Evolutionary conservation across 176 grass and related monocot genomes (phyloP).

Genomic region (Ensete glaucum): DNA sequence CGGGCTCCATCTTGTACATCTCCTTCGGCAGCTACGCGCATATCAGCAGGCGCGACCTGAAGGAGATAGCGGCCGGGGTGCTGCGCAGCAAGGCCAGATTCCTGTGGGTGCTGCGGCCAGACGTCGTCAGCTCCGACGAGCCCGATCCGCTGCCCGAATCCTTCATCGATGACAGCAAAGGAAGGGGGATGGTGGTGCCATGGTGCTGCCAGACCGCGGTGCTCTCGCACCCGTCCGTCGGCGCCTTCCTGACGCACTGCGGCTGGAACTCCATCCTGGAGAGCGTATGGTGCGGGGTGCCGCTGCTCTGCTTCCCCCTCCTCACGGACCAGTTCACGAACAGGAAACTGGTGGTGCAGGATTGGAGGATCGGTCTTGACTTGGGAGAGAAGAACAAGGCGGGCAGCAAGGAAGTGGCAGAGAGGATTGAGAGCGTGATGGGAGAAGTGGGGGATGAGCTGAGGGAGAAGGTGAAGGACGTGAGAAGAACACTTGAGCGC

Average conservation of each 20-base stretch:
- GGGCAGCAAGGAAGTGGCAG: slow-evolving; percentile 23
- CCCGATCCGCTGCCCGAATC: slow-evolving; percentile 39
- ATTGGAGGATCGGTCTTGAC: slow-evolving; percentile 41
- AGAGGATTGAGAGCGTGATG: slow-evolving; percentile 32
- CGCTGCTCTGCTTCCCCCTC: slow-evolving; percentile 70
- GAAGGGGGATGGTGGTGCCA: slow-evolving; percentile 37
- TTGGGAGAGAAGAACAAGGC: slow-evolving; percentile 42
- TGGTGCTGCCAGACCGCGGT: slow-evolving; percentile 76
- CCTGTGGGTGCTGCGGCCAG: slow-evolving; percentile 54
- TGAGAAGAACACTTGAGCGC: slow-evolving; percentile 27
- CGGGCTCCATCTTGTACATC: slow-evolving; percentile 47
- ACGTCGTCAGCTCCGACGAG: slow-evolving; percentile 56
- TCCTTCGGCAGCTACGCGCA: slow-evolving; percentile 75
- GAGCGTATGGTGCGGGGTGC: slow-evolving; percentile 42
- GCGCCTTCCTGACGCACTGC: slow-evolving; percentile 52
- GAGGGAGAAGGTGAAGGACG: slow-evolving; percentile 26
- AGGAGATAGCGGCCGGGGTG: slow-evolving; percentile 48
- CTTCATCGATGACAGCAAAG: slow-evolving; percentile 17
- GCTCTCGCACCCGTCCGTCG: slow-evolving; percentile 34
- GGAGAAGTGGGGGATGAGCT: slow-evolving; percentile 24
- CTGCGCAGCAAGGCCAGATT: slow-evolving; percentile 44
- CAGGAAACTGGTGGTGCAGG: slow-evolving; percentile 31
- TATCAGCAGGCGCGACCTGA: slow-evolving; percentile 33
- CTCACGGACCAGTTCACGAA: slow-evolving; percentile 70
- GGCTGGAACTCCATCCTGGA: slow-evolving; percentile 72